These are phyloP conservation scores for Lignosus rhinocerotis DNA, from an alignment of 1,284 basidiomycete species.

Conservation along the genomic window DNA sequence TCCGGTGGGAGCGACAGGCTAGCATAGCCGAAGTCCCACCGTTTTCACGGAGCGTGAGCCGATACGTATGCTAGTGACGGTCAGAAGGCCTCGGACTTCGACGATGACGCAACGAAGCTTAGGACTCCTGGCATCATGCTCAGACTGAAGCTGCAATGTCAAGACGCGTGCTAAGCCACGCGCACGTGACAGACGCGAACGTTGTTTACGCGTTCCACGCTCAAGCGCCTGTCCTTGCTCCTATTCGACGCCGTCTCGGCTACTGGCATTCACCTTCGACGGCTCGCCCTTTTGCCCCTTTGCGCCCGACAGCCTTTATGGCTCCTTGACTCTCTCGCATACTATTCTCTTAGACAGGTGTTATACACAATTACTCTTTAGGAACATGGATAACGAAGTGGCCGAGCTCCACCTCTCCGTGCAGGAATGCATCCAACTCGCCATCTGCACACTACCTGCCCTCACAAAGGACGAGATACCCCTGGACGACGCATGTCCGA, in stretches of 20 bases:
- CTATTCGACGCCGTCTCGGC: constrained; percentile 1
- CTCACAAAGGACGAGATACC: constrained; percentile 45
- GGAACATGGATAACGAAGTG: constrained; percentile 11
- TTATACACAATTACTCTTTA: background rate
- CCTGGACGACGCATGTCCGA: constrained; percentile 58
- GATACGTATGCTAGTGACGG: background rate
- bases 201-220: constrained; percentile 33
- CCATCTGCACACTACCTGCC: constrained; percentile 44
- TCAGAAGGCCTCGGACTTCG: background rate
- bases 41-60: background rate
- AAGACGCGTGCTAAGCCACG: constrained; percentile 3
- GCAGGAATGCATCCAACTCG: constrained; percentile 29
- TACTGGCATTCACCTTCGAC: background rate
- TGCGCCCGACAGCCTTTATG: constrained; percentile 2
- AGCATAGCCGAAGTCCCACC: constrained; percentile 5
- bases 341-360: background rate
- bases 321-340: background rate
- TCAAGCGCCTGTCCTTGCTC: constrained; percentile 1
- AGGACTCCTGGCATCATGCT: background rate
- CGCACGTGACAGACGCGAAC: constrained; percentile 34
- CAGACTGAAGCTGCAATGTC: too few species aligned
- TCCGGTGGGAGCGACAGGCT: background rate
- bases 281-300: background rate
- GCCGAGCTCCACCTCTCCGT: constrained; percentile 21
- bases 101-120: background rate